phyloP scores from a whole-genome alignment of 1,284 basidiomycete genomes.

The Coniferiporia sulphurascens region DNA sequence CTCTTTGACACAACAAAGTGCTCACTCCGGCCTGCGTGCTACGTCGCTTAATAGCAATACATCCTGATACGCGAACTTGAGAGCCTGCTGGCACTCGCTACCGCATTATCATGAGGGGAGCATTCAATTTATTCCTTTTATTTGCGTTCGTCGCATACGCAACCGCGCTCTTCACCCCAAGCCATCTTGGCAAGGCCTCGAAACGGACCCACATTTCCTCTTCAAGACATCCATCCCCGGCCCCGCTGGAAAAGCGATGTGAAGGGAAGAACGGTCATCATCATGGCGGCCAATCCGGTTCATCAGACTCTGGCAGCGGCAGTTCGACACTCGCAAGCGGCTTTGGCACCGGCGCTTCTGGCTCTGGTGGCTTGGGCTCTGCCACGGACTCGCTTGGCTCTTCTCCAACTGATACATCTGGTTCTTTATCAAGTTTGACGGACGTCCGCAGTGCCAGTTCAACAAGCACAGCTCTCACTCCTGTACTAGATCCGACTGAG shows the following conservation, averaged over 20 bases:
- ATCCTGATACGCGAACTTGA: background rate
- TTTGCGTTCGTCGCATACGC: constrained; percentile 1
- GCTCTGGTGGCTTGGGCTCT: background rate
- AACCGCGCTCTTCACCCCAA: constrained; percentile 4
- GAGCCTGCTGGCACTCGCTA: background rate
- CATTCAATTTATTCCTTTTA: background rate
- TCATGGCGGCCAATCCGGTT: background rate
- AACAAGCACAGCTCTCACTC: no score
- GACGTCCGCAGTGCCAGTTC: background rate
- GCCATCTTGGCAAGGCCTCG: background rate
- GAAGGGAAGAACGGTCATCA: background rate
- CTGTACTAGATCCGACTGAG: no score
- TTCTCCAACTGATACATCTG: constrained; percentile 3
- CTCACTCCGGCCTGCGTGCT: no score
- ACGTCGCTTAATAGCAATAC: background rate
- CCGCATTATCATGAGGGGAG: constrained; percentile 2
- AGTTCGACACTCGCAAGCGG: no score
- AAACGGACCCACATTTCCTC: background rate
- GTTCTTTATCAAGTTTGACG: background rate
- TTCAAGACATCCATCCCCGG: no score
- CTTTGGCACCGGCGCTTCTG: no score
- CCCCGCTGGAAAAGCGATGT: background rate
- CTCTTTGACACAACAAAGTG: no score
- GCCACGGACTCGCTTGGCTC: background rate
- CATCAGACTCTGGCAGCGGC: background rate